phyloP scores from a whole-genome alignment of 2,329 filamentous ascomycete genomes.

The Parafenestella ontariensis region DNA sequence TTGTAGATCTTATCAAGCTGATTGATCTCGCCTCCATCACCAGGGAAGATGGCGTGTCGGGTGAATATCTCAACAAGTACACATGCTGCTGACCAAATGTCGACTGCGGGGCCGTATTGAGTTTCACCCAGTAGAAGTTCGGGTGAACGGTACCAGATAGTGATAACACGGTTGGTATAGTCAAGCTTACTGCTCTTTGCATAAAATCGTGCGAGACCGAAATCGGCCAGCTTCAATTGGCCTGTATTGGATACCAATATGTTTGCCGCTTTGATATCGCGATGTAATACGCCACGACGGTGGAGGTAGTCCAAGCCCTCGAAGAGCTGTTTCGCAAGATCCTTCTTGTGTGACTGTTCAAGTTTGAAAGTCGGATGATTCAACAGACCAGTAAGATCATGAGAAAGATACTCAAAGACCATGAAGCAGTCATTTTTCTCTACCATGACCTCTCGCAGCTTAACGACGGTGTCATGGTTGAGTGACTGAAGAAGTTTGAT shows the following conservation, averaged over 20 bases:
- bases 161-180: constrained; percentile 98
- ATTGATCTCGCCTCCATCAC: constrained; percentile 92
- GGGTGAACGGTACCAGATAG: constrained; percentile 97
- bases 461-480: constrained; percentile 81
- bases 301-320: constrained; percentile 94
- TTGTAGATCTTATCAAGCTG: constrained; percentile 98
- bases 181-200: constrained; percentile 90
- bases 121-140: constrained; percentile 89
- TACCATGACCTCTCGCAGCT: constrained; percentile 92
- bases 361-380: constrained; percentile 94
- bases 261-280: constrained; percentile 98
- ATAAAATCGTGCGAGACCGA: constrained; percentile 95
- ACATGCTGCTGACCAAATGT: constrained; percentile 97
- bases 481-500: constrained; percentile 91
- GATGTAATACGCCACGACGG: constrained; percentile 88
- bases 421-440: constrained; percentile 99
- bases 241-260: constrained; percentile 92
- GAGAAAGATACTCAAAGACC: constrained; percentile 98
- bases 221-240: constrained; percentile 91
- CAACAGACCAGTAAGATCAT: constrained; percentile 91
- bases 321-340: constrained; percentile 91
- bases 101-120: constrained; percentile 97
- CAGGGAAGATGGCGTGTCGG: constrained; percentile 89
- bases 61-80: constrained; percentile 98
- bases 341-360: constrained; percentile 85